phyloP scores from a whole-genome alignment of 306 rosid genomes.

The Cucurbita pepo region DNA sequence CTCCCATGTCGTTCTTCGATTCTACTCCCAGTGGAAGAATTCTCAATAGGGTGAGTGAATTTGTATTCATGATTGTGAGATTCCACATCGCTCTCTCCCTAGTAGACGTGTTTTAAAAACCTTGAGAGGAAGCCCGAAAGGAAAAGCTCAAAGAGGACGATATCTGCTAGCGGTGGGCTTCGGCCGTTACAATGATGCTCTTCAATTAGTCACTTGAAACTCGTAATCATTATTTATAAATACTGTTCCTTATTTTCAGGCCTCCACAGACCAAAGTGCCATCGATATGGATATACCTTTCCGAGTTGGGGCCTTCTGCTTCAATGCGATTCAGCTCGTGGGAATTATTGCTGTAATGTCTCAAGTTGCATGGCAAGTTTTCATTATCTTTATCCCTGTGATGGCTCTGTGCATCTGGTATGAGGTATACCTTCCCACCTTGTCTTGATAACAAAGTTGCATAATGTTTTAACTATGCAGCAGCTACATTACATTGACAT shows the following conservation, averaged over 20 bases:
- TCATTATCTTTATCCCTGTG: slow-evolving; percentile 55
- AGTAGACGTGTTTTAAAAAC: no score
- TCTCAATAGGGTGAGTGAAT: slow-evolving; percentile 49
- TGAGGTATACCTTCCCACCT: slow-evolving; percentile 33
- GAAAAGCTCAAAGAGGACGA: no score
- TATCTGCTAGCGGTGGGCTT: no score
- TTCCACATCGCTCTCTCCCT: no score
- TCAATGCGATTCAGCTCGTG: slow-evolving; percentile 36
- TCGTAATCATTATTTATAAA: neutral
- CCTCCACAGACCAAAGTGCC: slow-evolving; percentile 66
- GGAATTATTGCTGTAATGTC: slow-evolving; percentile 78
- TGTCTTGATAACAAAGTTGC: neutral
- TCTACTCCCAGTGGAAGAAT: slow-evolving; percentile 82
- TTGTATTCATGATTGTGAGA: neutral
- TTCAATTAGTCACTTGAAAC: neutral
- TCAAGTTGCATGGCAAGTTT: slow-evolving; percentile 74
- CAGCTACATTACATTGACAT: neutral
- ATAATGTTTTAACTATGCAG: neutral
- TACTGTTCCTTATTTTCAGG: slow-evolving; percentile 22
- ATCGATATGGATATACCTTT: slow-evolving; percentile 34
- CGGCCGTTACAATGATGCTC: no score
- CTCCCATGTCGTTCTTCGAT: slow-evolving; percentile 85
- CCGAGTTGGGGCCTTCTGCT: slow-evolving; percentile 34
- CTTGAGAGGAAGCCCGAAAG: no score
- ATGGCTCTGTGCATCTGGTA: slow-evolving; percentile 48